Evolutionary conservation across 306 rosid species (phyloP).

Genomic region (Vigna trinervia): DNA sequence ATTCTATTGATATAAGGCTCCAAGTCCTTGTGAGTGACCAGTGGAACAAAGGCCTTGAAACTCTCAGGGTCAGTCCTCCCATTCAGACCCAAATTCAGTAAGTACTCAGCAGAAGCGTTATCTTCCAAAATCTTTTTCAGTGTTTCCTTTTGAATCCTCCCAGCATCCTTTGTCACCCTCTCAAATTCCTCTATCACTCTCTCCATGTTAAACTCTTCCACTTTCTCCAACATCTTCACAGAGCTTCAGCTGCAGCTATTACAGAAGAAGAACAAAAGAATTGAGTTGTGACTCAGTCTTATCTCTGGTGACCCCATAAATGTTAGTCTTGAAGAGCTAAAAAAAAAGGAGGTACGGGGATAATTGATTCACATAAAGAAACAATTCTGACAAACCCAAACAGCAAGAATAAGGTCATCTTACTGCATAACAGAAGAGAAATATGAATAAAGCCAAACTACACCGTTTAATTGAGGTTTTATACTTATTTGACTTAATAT

Average conservation of each 20-base stretch:
- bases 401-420: background rate
- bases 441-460: constrained; percentile 34
- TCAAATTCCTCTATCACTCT: constrained; percentile 78
- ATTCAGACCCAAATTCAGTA: constrained; percentile 64
- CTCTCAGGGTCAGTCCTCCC: constrained; percentile 87
- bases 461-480: background rate
- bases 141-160: constrained; percentile 70
- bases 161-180: constrained; percentile 76
- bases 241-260: constrained; percentile 39
- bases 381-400: constrained; percentile 35
- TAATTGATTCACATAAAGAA: constrained; percentile 5
- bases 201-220: constrained; percentile 68
- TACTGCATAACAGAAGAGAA: background rate
- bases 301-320: background rate
- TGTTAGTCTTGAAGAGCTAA: background rate
- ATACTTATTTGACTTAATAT: background rate
- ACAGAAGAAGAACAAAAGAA: background rate
- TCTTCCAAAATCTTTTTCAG: constrained; percentile 75
- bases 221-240: constrained; percentile 72
- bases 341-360: background rate
- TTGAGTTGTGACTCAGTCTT: background rate
- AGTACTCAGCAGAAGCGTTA: constrained; percentile 79
- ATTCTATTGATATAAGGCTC: constrained; percentile 77
- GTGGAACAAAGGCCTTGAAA: constrained; percentile 79
- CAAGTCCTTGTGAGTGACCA: constrained; percentile 73